A percentile compares a stretch with the other conserved stretches of the same genome.
phyloP scores from a whole-genome alignment of 768 basidiomycete species.

The Suillus plorans region DNA sequence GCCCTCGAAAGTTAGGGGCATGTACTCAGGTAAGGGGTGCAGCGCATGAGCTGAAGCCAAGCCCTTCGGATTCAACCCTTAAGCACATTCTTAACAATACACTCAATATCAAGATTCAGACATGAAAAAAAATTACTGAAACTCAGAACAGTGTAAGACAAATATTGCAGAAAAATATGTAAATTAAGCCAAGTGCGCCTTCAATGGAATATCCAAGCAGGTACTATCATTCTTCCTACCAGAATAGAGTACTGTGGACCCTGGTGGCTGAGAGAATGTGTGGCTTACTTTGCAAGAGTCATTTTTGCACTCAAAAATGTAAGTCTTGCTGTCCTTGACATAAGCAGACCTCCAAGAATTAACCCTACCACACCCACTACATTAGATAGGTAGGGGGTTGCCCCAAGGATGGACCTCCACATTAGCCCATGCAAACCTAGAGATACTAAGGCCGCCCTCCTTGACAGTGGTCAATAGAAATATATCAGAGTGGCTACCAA shows the following conservation, averaged over 20 bases:
- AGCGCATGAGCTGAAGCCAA: no score
- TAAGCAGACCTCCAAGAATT: neutral
- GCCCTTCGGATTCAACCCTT: no score
- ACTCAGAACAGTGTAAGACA: neutral
- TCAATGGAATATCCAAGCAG: neutral
- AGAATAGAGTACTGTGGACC: neutral
- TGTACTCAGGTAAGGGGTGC: no score
- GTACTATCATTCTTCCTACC: neutral
- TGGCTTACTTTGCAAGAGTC: neutral
- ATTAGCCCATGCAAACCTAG: constrained; percentile 1
- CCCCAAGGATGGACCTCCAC: neutral
- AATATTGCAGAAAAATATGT: neutral
- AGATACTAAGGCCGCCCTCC: neutral
- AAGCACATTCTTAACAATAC: no score
- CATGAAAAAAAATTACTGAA: neutral
- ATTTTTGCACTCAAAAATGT: constrained; percentile 1
- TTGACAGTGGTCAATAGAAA: neutral
- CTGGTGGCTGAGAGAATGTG: neutral
- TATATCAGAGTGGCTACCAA: neutral
- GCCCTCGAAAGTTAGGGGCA: no score
- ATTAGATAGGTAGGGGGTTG: neutral
- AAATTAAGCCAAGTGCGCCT: neutral
- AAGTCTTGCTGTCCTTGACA: neutral
- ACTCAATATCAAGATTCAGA: neutral
- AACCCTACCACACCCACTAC: neutral